Evolutionary conservation across 768 basidiomycete species (phyloP).

Genomic region (Rhodotorula kratochvilovae): DNA sequence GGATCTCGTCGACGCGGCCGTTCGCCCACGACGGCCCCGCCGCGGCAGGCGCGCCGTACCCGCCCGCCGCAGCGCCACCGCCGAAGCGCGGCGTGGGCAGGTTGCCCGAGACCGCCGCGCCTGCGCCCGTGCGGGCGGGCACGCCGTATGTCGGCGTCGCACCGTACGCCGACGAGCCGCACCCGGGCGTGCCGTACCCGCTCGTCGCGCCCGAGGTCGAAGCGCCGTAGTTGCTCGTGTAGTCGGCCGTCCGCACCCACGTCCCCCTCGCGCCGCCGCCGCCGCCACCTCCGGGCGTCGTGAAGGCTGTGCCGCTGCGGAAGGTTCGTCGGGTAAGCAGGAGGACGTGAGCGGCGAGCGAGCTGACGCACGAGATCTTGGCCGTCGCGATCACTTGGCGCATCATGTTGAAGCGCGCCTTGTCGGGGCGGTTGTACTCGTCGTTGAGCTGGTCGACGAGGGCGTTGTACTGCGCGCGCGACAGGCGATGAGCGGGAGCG

Average conservation of each 20-base stretch:
- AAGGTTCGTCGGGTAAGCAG: too few relatives aligned
- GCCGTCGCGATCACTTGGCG: not conserved
- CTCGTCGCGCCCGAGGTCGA: not conserved
- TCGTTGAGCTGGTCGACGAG: not conserved
- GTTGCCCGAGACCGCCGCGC: not conserved
- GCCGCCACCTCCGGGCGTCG: too few relatives aligned
- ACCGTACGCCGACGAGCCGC: not conserved
- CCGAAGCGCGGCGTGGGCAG: constrained; percentile 21
- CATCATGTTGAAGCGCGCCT: not conserved
- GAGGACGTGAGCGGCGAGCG: not conserved
- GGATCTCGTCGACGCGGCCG: constrained; percentile 7
- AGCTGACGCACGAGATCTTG: not conserved
- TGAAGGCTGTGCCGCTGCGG: too few relatives aligned
- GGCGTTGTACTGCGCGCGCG: constrained; percentile 2
- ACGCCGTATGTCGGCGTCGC: not conserved
- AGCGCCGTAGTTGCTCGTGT: not conserved
- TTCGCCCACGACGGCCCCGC: constrained; percentile 1
- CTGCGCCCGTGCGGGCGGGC: not conserved
- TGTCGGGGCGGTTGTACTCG: not conserved
- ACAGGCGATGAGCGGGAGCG: too few relatives aligned
- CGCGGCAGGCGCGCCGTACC: not conserved
- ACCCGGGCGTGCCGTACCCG: not conserved
- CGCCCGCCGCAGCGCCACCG: not conserved
- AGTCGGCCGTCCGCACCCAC: not conserved
- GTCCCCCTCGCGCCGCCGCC: not conserved